Percentiles rank a stretch among this genome's conserved stretches.
Evolutionary conservation across 2,329 filamentous ascomycete genomes (phyloP).

Genomic region (Fusarium sp.): DNA sequence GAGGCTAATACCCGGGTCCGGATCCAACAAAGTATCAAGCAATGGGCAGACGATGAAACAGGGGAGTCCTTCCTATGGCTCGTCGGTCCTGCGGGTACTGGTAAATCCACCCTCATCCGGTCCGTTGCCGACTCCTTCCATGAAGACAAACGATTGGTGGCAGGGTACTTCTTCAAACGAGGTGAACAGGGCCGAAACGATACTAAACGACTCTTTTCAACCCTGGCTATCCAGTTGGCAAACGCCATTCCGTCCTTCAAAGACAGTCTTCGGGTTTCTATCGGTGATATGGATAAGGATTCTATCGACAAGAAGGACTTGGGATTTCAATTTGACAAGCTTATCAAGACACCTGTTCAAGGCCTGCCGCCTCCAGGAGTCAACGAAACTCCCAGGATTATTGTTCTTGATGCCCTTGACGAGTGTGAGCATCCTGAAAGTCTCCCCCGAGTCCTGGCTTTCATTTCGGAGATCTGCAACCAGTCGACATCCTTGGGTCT

Average conservation of each 20-base stretch:
- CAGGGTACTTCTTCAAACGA: not conserved
- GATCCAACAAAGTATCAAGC: fast-evolving
- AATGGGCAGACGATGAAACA: not conserved
- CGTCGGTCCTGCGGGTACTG: not conserved
- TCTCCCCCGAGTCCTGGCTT: fast-evolving
- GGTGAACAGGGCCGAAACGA: not conserved
- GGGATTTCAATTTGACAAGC: not conserved
- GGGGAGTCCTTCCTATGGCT: not conserved
- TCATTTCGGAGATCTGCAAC: not conserved
- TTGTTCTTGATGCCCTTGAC: not conserved
- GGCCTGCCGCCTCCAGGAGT: fast-evolving
- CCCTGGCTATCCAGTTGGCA: fast-evolving
- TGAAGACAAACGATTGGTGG: fast-evolving
- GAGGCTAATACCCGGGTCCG: not conserved
- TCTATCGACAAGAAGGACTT: not conserved
- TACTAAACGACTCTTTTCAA: not conserved
- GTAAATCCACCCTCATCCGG: fast-evolving
- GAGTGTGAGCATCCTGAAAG: not conserved
- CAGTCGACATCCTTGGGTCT: fast-evolving
- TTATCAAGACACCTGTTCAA: fast-evolving
- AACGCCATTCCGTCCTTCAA: not conserved
- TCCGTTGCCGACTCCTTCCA: not conserved
- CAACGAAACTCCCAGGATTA: not conserved
- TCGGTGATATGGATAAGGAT: fast-evolving
- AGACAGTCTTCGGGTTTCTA: fast-evolving